Conservation (phyloP, 1,284 basidiomycete species). For the Xerocomus nothofagi region DNA sequence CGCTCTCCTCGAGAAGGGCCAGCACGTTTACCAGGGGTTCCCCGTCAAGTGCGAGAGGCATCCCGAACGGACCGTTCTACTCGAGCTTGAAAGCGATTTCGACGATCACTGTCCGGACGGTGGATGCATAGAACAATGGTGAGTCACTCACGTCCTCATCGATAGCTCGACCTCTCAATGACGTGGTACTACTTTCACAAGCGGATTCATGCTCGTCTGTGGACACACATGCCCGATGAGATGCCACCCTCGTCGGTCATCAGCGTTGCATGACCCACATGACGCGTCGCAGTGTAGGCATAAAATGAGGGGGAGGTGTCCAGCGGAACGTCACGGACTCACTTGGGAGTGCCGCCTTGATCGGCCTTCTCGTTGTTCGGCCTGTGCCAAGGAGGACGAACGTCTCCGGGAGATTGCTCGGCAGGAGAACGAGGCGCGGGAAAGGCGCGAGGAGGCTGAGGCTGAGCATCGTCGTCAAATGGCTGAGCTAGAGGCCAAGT, state of each 20-base stretch:
- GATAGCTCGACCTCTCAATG: background rate
- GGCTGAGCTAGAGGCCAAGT: slow-evolving; percentile 1
- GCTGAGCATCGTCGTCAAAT: background rate
- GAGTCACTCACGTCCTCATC: slow-evolving; percentile 5
- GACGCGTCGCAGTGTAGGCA: slow-evolving; percentile 35
- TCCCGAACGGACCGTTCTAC: slow-evolving; percentile 36
- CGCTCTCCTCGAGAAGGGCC: slow-evolving; percentile 39
- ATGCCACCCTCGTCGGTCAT: slow-evolving; percentile 42
- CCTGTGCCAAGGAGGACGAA: slow-evolving; percentile 5
- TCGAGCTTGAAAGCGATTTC: slow-evolving; percentile 49
- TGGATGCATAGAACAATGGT: slow-evolving; percentile 60
- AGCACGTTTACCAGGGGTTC: slow-evolving; percentile 56
- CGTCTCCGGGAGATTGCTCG: background rate
- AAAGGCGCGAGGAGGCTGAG: slow-evolving; percentile 9
- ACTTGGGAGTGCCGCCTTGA: slow-evolving; percentile 16
- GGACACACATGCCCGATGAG: slow-evolving; percentile 51
- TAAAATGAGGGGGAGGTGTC: slow-evolving; percentile 10
- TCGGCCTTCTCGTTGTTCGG: slow-evolving; percentile 5
- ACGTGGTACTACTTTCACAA: background rate
- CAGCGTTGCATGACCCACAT: slow-evolving; percentile 25
- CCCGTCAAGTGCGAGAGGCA: slow-evolving; percentile 59
- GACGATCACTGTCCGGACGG: slow-evolving; percentile 57
- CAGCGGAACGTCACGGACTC: slow-evolving; percentile 2
- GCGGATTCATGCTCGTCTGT: slow-evolving; percentile 33
- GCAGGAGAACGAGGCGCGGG: background rate